Conservation (phyloP, 2,329 filamentous ascomycete species). For the Epichloe sp. region DNA sequence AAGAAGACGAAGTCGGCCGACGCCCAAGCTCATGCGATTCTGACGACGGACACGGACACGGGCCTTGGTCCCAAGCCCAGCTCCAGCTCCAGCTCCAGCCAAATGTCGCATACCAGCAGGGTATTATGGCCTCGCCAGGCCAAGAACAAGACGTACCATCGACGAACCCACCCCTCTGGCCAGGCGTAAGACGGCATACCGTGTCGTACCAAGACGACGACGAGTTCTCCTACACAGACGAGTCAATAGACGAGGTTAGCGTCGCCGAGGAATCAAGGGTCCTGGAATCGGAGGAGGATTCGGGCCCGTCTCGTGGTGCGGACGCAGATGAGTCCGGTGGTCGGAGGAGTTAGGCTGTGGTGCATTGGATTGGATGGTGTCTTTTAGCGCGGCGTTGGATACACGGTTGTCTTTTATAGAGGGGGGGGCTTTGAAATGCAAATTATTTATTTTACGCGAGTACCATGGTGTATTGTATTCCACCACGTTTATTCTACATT, state of each 20-base stretch:
- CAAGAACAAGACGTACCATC: constrained; percentile 16
- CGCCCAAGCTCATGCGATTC: constrained; percentile 5
- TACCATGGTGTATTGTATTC: no score
- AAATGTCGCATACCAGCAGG: background rate
- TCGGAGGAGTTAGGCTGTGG: background rate
- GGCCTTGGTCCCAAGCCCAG: no score
- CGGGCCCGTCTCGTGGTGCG: background rate
- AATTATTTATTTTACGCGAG: no score
- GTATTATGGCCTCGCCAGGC: constrained; percentile 3
- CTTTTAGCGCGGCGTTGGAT: constrained; percentile 2
- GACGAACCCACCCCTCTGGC: constrained; percentile 29
- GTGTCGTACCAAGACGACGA: constrained; percentile 21
- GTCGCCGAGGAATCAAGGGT: background rate
- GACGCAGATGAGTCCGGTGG: background rate
- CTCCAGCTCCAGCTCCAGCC: no score
- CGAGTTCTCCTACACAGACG: constrained; percentile 15
- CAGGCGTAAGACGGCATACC: constrained; percentile 22
- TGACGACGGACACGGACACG: constrained; percentile 1
- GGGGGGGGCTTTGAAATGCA: no score
- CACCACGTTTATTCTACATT: no score
- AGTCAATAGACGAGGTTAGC: constrained; percentile 11
- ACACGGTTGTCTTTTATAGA: background rate
- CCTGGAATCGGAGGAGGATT: background rate
- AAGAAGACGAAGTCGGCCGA: constrained; percentile 33
- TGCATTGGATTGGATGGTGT: background rate